Evolutionary conservation across 1,139 yeast genomes (phyloP).

Genomic region (Magnusiomyces fungicola): DNA sequence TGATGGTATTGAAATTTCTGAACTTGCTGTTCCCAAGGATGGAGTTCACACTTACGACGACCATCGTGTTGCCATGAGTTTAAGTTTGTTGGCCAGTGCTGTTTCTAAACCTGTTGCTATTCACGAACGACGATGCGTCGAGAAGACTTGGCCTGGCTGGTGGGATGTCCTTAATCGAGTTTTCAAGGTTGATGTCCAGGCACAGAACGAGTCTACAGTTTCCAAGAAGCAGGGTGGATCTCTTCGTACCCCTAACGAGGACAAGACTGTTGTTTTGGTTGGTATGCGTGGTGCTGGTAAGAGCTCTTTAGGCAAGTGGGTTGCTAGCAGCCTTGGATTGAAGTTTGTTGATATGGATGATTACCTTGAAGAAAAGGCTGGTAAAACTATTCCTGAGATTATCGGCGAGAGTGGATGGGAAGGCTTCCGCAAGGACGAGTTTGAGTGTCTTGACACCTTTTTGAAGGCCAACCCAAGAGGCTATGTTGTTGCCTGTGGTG

Average conservation of each 20-base stretch:
- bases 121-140: conserved; percentile 85
- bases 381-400: conserved; percentile 55
- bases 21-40: conserved; percentile 36
- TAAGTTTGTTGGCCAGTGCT: conserved; percentile 68
- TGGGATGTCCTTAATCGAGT: conserved; percentile 83
- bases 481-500: conserved; percentile 85
- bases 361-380: conserved; percentile 51
- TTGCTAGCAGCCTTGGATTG: conserved; percentile 65
- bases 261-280: conserved; percentile 66
- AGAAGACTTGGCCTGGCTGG: conserved; percentile 99
- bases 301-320: conserved; percentile 76
- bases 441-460: conserved; percentile 48
- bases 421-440: conserved; percentile 65
- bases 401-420: conserved; percentile 80
- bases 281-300: conserved; percentile 99
- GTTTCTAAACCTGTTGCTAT: conserved; percentile 51
- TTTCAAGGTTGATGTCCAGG: conserved; percentile 60
- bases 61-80: conserved; percentile 97
- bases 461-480: conserved; percentile 45
- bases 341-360: conserved; percentile 72
- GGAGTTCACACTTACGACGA: conserved; percentile 85
- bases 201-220: conserved; percentile 31
- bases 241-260: conserved; percentile 31
- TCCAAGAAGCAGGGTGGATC: neutral
- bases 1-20: conserved; percentile 45